Conservation (phyloP, 1,284 basidiomycete species). For the Heterobasidion occidentale region DNA sequence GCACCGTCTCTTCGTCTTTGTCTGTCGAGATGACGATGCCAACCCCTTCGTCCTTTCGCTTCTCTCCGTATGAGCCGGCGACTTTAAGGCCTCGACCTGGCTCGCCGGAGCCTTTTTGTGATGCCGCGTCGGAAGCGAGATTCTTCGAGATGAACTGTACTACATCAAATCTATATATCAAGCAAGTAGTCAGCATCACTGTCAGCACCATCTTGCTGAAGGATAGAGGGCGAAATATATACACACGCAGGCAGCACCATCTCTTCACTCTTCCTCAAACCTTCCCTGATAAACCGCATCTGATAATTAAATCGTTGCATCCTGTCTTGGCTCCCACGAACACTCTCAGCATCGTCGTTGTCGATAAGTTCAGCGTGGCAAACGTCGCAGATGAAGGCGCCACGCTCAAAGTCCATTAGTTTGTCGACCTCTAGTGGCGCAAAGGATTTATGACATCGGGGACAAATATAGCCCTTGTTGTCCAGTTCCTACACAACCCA, state of each 20-base stretch:
- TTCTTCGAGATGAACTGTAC: conserved; percentile 70
- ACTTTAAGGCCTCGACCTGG: conserved; percentile 57
- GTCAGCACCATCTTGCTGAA: no score
- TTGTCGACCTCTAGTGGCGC: conserved; percentile 82
- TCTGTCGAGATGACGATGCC: conserved; percentile 78
- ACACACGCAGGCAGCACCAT: conserved; percentile 76
- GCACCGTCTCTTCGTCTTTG: conserved; percentile 66
- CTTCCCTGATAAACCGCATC: conserved; percentile 81
- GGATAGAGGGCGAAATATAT: not conserved
- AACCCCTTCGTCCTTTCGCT: conserved; percentile 63
- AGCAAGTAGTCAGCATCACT: not conserved
- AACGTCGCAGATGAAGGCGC: conserved; percentile 70
- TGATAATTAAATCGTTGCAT: conserved; percentile 95
- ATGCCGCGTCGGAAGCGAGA: conserved; percentile 44
- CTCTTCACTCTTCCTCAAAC: conserved; percentile 84
- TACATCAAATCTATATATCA: conserved; percentile 66
- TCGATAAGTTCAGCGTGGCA: conserved; percentile 80
- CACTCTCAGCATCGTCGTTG: conserved; percentile 86
- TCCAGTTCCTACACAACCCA: conserved; percentile 68
- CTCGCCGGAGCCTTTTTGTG: conserved; percentile 40
- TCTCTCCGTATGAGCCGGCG: conserved; percentile 56
- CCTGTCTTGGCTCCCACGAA: conserved; percentile 80
- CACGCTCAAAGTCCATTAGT: conserved; percentile 62
- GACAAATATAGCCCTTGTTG: conserved; percentile 94
- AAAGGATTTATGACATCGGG: conserved; percentile 81